These are phyloP conservation scores for Setaria italica DNA, from an alignment of 202 grass and related monocot species.

Conservation along the genomic window DNA sequence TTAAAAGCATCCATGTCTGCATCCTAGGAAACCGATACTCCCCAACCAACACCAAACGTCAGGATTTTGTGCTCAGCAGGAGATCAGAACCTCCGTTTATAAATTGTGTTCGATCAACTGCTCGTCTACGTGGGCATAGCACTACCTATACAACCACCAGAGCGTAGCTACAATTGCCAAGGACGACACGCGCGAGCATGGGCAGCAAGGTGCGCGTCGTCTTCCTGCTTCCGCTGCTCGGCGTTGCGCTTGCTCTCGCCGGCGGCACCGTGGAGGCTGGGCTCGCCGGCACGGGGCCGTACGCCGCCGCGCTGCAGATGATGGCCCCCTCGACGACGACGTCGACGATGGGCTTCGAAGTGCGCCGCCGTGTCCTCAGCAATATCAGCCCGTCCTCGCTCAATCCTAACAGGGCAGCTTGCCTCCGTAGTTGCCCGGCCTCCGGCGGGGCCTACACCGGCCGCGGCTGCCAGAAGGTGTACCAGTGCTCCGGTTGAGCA, in stretches of 20 bases:
- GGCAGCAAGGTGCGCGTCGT: constrained; percentile 12
- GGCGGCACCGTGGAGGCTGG: background rate
- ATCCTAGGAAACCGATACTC: background rate
- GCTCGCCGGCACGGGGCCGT: background rate
- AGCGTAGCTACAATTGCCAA: too few relatives aligned
- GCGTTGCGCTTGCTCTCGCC: background rate
- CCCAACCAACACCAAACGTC: constrained; percentile 21
- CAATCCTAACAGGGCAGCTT: background rate
- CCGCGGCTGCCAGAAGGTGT: background rate
- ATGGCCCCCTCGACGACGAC: background rate
- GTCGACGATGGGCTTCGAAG: background rate
- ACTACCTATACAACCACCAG: too few relatives aligned
- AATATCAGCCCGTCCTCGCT: background rate
- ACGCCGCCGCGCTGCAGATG: background rate
- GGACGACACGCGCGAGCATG: background rate
- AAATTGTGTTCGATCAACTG: background rate
- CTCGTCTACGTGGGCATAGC: too few relatives aligned
- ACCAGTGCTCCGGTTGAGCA: background rate
- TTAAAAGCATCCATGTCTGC: background rate
- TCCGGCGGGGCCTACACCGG: constrained; percentile 9
- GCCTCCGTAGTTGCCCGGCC: background rate
- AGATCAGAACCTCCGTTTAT: too few relatives aligned
- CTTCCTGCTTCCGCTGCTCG: constrained; percentile 5
- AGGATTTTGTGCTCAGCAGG: background rate
- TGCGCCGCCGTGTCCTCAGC: constrained; percentile 44